Evolutionary conservation across 768 basidiomycete species (phyloP).

Genomic region (Daedalea quercina): DNA sequence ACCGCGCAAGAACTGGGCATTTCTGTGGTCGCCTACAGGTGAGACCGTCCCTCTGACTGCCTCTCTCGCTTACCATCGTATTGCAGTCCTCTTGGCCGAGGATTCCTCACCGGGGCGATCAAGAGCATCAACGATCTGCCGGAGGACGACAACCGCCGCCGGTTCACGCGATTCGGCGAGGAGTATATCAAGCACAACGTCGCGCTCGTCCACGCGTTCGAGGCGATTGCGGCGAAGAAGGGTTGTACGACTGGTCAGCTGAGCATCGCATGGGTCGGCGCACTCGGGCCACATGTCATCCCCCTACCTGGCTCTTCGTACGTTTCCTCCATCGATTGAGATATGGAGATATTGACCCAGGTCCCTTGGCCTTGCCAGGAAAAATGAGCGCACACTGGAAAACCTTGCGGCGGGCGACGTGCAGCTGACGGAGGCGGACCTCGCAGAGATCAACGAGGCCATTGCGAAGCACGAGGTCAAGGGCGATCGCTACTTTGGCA

Average conservation of each 20-base stretch:
- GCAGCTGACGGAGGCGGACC: constrained; percentile 25
- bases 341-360: background rate
- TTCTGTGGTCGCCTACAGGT: constrained; percentile 54
- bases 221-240: constrained; percentile 35
- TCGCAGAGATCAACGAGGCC: constrained; percentile 31
- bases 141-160: constrained; percentile 13
- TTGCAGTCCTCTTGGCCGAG: constrained; percentile 45
- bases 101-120: constrained; percentile 47
- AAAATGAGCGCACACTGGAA: constrained; percentile 35
- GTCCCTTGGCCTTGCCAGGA: constrained; percentile 12
- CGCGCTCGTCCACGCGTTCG: constrained; percentile 33
- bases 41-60: too few relatives aligned
- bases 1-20: constrained; percentile 49
- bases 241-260: constrained; percentile 34
- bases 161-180: constrained; percentile 14
- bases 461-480: constrained; percentile 29
- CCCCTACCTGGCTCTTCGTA: constrained; percentile 43
- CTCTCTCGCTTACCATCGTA: background rate
- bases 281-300: constrained; percentile 21
- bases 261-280: constrained; percentile 26
- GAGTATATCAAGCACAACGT: constrained; percentile 35
- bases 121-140: constrained; percentile 28
- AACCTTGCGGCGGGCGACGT: constrained; percentile 36
- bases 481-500: constrained; percentile 31
- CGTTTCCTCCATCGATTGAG: background rate